Base-by-base conservation (phyloP, 177 flowering plant genomes). In the Vitis hybrid region DNA sequence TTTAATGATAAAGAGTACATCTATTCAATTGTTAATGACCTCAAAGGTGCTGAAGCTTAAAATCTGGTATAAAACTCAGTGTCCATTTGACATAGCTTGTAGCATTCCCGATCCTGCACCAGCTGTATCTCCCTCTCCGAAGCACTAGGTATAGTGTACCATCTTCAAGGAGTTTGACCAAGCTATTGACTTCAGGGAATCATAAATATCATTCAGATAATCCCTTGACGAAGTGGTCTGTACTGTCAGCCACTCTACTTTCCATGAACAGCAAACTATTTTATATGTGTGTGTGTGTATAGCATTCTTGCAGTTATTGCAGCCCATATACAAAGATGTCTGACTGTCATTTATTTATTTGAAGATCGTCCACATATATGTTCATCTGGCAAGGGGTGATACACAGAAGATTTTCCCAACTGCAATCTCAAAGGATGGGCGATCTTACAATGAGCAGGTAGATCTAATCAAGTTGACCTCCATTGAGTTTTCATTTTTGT, bases 371-470 rank as follows among this genome's bases (percentile, higher is more conserved):
- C 74, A 77, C 49, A 91, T 96, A 69, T 96, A 96, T 78, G 97
- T 96, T 70, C 91, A 93, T 82, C 84, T 96, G 68, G 97, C 94
- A 23, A 87, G 86, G 69, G 99, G 99, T 60, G 99, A 96, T 76
- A 73, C 81, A 56, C 81, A 86, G 65, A 86, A 88, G 54, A 76
- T 93, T 59, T 96, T 95, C 64, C 94, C 99, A 63, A 50, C 86
- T 79, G 99, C 99, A 49, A 93, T 96, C 61, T 90, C 92, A 17
- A 92, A 78, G 75, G 99, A 96, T 81, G 99, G 99, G 34, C 89
- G 98, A 50, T 96, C 99, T 14, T 96, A 96, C 83, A 93, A 89
- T 68, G 99, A 93, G 54, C 92, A 93, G 97, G 99, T 96, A 81
- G 59, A 58, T 74, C 13, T n/a, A 55, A 32, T 15, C 32, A 17